phyloP scores from a whole-genome alignment of 192 early-diverging fungal genomes.

The Coemansia guatemalensis region DNA sequence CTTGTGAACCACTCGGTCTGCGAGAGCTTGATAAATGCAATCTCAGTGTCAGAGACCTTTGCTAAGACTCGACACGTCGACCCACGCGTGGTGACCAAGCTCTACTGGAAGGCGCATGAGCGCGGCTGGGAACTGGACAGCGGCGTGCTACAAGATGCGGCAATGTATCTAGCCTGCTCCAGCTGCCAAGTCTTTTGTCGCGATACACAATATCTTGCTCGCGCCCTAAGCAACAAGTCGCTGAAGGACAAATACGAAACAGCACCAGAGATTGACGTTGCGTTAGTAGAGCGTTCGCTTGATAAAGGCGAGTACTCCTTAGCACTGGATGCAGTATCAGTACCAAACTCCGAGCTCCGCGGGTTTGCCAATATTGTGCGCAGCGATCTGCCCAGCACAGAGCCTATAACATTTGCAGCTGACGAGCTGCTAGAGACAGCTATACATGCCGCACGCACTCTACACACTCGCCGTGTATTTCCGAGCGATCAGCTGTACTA shows the following conservation, averaged over 20 bases:
- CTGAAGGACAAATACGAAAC: not conserved
- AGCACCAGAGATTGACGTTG: not conserved
- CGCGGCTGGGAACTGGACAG: constrained; percentile 26
- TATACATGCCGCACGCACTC: constrained; percentile 10
- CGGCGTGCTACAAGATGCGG: constrained; percentile 10
- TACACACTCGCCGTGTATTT: constrained; percentile 2
- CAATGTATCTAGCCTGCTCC: constrained; percentile 26
- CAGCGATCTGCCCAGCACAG: not conserved
- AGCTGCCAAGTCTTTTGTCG: constrained; percentile 10
- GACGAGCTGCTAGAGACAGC: constrained; percentile 6
- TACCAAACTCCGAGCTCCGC: not conserved
- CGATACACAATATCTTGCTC: not conserved
- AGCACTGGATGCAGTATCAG: not conserved
- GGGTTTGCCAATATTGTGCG: not conserved
- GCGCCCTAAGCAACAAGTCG: not conserved
- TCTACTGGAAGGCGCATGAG: constrained; percentile 13
- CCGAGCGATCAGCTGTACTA: not conserved
- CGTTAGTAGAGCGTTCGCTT: not conserved
- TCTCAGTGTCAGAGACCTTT: constrained; percentile 12
- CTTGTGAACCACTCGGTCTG: constrained; percentile 24
- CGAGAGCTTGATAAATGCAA: constrained; percentile 28
- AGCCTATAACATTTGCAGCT: not conserved
- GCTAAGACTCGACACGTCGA: constrained; percentile 4
- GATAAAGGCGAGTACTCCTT: not conserved
- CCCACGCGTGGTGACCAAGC: constrained; percentile 8